phyloP scores from a whole-genome alignment of 805 yeast genomes.

The Ogataea trehalophila region DNA sequence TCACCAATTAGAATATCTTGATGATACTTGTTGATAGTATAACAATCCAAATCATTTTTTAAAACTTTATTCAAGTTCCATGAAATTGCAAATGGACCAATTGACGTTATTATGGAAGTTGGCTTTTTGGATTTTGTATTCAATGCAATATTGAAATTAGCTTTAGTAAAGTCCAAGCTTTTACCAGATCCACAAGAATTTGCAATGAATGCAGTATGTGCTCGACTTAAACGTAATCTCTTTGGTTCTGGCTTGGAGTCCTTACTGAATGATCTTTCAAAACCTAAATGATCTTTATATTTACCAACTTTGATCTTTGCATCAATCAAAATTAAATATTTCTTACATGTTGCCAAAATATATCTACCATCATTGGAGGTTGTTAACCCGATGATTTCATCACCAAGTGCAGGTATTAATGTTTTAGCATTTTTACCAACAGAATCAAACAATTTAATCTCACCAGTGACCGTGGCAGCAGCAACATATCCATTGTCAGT shows the following conservation, averaged over 20 bases:
- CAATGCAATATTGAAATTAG: conserved; percentile 72
- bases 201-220: conserved; percentile 61
- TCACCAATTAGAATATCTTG: conserved; percentile 68
- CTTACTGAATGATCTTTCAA: conserved; percentile 56
- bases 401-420: conserved; percentile 78
- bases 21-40: conserved; percentile 58
- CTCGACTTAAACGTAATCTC: conserved; percentile 63
- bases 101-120: conserved; percentile 66
- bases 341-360: conserved; percentile 74
- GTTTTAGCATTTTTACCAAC: conserved; percentile 77
- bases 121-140: conserved; percentile 45
- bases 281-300: conserved; percentile 58
- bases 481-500: conserved; percentile 73
- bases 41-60: conserved; percentile 47
- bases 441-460: conserved; percentile 65
- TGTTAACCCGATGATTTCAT: conserved; percentile 61
- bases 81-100: conserved; percentile 77
- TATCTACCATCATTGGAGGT: conserved; percentile 77
- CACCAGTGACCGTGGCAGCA: conserved; percentile 72
- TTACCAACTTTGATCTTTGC: conserved; percentile 56
- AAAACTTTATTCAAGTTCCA: conserved; percentile 70
- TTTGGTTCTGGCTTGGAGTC: conserved; percentile 66
- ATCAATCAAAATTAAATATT: conserved; percentile 68
- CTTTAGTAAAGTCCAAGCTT: conserved; percentile 58
- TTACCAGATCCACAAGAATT: conserved; percentile 38